phyloP scores from a whole-genome alignment of 352 stramenopile species.

The Peronosclerospora sorghi region DNA sequence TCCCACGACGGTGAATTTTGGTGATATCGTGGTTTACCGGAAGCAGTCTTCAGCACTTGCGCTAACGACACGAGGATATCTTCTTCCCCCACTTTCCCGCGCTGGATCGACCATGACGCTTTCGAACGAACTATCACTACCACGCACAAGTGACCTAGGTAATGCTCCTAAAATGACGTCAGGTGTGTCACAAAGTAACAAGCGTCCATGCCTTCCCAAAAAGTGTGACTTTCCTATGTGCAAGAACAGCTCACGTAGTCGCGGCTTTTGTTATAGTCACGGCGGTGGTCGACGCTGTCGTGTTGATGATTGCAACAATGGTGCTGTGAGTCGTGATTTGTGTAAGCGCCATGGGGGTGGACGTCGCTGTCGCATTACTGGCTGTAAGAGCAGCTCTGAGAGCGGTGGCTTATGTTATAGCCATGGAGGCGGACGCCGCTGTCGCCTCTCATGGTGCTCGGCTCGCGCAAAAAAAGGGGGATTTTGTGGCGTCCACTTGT shows the following conservation, averaged over 20 bases:
- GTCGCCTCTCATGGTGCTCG: constrained; percentile 55
- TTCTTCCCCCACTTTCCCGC: too few species aligned
- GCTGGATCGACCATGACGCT: too few species aligned
- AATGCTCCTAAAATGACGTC: too few species aligned
- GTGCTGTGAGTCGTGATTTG: constrained; percentile 65
- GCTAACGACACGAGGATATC: too few species aligned
- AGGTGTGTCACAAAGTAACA: too few species aligned
- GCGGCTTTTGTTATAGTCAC: constrained; percentile 74
- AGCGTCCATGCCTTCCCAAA: constrained; percentile 64
- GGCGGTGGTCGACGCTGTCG: constrained; percentile 51
- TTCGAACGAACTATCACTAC: too few species aligned
- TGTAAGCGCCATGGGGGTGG: constrained; percentile 74
- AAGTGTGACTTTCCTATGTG: constrained; percentile 80
- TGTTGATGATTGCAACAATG: constrained; percentile 58
- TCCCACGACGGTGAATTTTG: too few species aligned
- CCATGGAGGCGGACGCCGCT: constrained; percentile 57
- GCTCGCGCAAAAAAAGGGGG: constrained; percentile 66
- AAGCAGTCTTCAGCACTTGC: too few species aligned
- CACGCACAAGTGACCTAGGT: too few species aligned
- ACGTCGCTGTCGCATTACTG: constrained; percentile 46
- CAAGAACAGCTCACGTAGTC: constrained; percentile 70
- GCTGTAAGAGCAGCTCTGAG: constrained; percentile 65
- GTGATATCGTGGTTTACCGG: too few species aligned
- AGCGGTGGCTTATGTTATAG: constrained; percentile 69
- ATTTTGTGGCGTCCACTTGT: constrained; percentile 48